Evolutionary conservation across 768 basidiomycete genomes (phyloP), one percentile per base, ranked within the genome.

Genomic region (Suillus hirtellus): DNA sequence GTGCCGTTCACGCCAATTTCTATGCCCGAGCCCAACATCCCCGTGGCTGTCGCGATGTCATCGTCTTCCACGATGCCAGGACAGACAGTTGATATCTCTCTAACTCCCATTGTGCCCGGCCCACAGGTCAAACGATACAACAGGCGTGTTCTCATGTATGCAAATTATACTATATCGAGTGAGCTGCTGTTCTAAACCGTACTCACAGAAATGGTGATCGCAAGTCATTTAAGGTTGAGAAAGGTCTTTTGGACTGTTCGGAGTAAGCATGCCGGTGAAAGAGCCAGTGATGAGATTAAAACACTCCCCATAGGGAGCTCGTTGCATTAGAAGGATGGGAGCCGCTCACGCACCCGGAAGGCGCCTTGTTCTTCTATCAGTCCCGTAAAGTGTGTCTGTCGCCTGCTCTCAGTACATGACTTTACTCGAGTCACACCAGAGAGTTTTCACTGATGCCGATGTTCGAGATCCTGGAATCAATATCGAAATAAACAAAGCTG

Each of bases 361-460:
- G 86, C 4, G 78, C 78, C 14, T 74, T 80, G n/a, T 87, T 86
- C 67, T 86, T 84, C 63, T 79, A 76, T 65, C 74, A 84, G 54
- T 24, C 63, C 49, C 64, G 71, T 11, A 78, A 79, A 71, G 85
- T 83, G 49, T 0, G 75, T 60, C 35, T 9, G 2, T 21, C n/a
- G 1, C 14, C 21, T 6, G 14, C 46, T 47, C 21, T 21, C 14
- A 24, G 31, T 31, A 31, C 6, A 21, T 47, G 21, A 2, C 47
- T 47, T 14, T 11, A 47, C 12, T 24, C 47, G 24, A 21, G 12
- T 21, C 47, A 21, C 47, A 24, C 21, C 12, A 47, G 47, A 47
- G 47, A 47, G 12, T 47, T 47, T 47, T 47, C 47, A 47, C 47
- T 24, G 47, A 47, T 7, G 47, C 47, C 14, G 0, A 47, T 47